Conservation (phyloP, 2,329 filamentous ascomycete genomes). For the Blastomyces silverae region DNA sequence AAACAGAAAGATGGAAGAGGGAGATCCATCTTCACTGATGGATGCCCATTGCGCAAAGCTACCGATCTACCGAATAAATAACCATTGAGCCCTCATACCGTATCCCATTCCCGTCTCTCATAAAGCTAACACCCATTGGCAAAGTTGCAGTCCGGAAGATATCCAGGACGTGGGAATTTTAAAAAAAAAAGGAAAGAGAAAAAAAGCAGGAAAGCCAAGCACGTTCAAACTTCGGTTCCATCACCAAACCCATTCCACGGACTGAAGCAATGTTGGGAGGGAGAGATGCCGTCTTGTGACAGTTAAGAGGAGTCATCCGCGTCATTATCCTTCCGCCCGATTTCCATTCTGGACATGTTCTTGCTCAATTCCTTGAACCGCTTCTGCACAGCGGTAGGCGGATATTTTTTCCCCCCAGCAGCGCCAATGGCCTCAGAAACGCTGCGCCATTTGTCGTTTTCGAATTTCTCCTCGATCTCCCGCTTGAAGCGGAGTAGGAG, state of each 20-base stretch:
- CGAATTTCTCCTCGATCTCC: conserved; percentile 37
- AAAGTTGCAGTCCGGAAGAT: neutral
- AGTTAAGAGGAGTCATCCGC: neutral
- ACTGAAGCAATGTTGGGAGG: neutral
- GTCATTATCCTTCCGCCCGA: neutral
- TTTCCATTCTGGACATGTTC: conserved; percentile 16
- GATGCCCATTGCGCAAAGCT: conserved; percentile 1
- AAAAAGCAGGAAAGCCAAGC: neutral
- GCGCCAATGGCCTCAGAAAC: conserved; percentile 32
- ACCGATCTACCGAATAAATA: conserved; percentile 1
- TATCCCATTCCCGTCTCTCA: neutral
- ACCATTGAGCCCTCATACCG: neutral
- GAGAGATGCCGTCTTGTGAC: neutral
- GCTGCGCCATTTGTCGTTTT: conserved; percentile 36
- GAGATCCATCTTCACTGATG: neutral
- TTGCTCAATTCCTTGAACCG: conserved; percentile 38
- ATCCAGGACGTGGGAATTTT: neutral
- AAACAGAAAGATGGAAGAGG: neutral
- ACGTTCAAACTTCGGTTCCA: neutral
- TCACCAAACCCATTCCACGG: neutral
- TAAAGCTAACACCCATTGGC: neutral
- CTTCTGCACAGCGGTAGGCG: conserved; percentile 32
- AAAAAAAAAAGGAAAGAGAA: no score
- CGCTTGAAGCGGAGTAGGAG: conserved; percentile 34
- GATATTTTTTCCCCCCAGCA: conserved; percentile 31